These are phyloP conservation scores for Microcyclospora tardicrescens DNA, from an alignment of 2,329 filamentous ascomycete species.

Conservation along the genomic window DNA sequence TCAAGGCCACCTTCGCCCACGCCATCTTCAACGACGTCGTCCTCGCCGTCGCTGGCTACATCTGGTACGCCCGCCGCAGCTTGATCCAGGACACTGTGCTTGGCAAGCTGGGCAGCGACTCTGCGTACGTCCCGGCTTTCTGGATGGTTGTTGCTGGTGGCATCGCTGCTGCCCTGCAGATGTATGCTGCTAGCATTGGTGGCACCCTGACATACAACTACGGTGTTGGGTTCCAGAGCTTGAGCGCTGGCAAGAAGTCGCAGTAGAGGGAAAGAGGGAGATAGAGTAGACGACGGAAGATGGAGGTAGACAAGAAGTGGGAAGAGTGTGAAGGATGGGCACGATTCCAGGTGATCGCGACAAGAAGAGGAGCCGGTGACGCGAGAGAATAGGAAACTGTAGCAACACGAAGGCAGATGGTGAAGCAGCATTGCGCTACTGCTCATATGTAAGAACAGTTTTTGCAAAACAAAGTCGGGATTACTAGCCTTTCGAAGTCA, in stretches of 20 bases:
- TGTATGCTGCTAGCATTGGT: conserved; percentile 32
- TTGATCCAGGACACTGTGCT: conserved; percentile 13
- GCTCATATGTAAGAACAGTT: too few relatives aligned
- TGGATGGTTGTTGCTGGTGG: conserved; percentile 24
- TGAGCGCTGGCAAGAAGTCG: conserved; percentile 16
- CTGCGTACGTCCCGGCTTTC: conserved; percentile 23
- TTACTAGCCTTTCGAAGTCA: too few relatives aligned
- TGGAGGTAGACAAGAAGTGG: too few relatives aligned
- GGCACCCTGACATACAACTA: conserved; percentile 33
- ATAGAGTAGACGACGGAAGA: too few relatives aligned
- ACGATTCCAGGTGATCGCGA: too few relatives aligned
- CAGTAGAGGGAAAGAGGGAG: conserved; percentile 3
- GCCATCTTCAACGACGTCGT: conserved; percentile 31
- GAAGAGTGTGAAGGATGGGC: too few relatives aligned
- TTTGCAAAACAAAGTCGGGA: too few relatives aligned
- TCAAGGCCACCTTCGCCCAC: conserved; percentile 30
- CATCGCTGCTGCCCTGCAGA: conserved; percentile 21
- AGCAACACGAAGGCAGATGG: too few relatives aligned
- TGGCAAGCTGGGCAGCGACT: conserved; percentile 16
- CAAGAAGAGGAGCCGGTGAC: too few relatives aligned
- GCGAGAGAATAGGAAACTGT: too few relatives aligned
- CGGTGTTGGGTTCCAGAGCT: conserved; percentile 30
- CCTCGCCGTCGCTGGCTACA: conserved; percentile 26
- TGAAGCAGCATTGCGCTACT: too few relatives aligned
- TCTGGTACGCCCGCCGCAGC: conserved; percentile 30